These are phyloP conservation scores for Primulina tabacum DNA, from an alignment of 257 asterid genomes.

Conservation along the genomic window DNA sequence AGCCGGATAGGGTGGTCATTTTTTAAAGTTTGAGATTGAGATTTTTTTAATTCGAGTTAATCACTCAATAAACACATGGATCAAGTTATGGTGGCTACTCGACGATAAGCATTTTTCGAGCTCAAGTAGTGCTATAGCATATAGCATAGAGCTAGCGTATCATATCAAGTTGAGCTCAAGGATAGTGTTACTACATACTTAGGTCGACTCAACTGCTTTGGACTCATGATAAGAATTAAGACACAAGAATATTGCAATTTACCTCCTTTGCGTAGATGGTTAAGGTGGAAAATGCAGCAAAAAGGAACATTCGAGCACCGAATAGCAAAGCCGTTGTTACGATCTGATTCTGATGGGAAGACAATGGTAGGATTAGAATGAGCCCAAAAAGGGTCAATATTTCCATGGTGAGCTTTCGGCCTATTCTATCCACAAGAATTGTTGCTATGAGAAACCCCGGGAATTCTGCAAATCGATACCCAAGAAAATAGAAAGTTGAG, in stretches of 20 bases:
- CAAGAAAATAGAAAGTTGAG: neutral
- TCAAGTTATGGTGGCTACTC: neutral
- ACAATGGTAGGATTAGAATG: slow-evolving; percentile 30
- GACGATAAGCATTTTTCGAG: neutral
- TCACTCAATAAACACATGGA: neutral
- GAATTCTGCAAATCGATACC: slow-evolving; percentile 24
- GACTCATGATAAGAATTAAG: neutral
- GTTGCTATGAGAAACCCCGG: slow-evolving; percentile 33
- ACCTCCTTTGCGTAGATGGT: slow-evolving; percentile 32
- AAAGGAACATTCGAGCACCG: slow-evolving; percentile 34
- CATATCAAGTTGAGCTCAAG: neutral
- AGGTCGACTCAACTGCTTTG: neutral
- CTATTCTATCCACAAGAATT: slow-evolving; percentile 32
- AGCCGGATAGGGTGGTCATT: no score
- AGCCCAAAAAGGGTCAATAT: slow-evolving; percentile 28
- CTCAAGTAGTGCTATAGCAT: neutral
- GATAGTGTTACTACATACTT: neutral
- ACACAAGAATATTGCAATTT: neutral
- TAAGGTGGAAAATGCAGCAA: slow-evolving; percentile 26
- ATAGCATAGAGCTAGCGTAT: neutral
- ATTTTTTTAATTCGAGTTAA: no score
- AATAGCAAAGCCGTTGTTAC: slow-evolving; percentile 30
- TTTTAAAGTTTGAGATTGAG: no score
- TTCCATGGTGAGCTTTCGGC: slow-evolving; percentile 35
- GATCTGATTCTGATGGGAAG: slow-evolving; percentile 29